Base-by-base conservation (phyloP, 2,329 filamentous ascomycete genomes). In the Rhynchosporium agropyri region DNA sequence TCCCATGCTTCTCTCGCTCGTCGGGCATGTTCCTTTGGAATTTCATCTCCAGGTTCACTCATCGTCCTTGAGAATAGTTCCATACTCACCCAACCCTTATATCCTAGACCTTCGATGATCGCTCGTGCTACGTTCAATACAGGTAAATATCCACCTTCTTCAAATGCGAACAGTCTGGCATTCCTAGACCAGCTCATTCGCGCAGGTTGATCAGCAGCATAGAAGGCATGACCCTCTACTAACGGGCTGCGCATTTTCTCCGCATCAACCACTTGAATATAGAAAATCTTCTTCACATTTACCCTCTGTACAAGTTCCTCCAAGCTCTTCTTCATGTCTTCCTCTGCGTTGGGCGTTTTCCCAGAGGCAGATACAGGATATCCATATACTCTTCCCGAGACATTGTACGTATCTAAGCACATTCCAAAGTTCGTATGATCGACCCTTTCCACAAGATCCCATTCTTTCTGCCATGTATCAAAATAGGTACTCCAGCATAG, bases 141-240 rank as follows among this genome's bases (percentile, higher is more conserved):
- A 0, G 86, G 85, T 13, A 89, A 69, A 72, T 87, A 88, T 0
- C 80, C 86, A 1, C 83, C 83, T 71, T 81, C 75, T 74, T 89
- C 78, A 66, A 88, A 84, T 65, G 88, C 86, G 71, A 89, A 92
- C 3, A 89, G 74, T 26, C 90, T 79, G 67, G 88, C 89, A 73
- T 92, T 92, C 20, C 90, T 78, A 36, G 84, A 89, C 90, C 90
- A 93, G 72, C 83, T 90, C 90, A 93, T 93, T 3, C 87, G 77
- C 1, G 82, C 72, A 5, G 82, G 83, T 74, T 89, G 87, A 13
- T 79, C 79, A 0, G 79, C 73, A 15, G 82, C 77, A 75, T 87
- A 83, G 70, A 84, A 88, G 4, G 78, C 73, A 72, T 90, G 87
- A 1, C 80, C 81, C 28, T 79, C 71, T 0, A 81, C 69, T 2